These are phyloP conservation scores for Sporothrix brasiliensis DNA, from an alignment of 2,329 filamentous ascomycete species.

Conservation along the genomic window DNA sequence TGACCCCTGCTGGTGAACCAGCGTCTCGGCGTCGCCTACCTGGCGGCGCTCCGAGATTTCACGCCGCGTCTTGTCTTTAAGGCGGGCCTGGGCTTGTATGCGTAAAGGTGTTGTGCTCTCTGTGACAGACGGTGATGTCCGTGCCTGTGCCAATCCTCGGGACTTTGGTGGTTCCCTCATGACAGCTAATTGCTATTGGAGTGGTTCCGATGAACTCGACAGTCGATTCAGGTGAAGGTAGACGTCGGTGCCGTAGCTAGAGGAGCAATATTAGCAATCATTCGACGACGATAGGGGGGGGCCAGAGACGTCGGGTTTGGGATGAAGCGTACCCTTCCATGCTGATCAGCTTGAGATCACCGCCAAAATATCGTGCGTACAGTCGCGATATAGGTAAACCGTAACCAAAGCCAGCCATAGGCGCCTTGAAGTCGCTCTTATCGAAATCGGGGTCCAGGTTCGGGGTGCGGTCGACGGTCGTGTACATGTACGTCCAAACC, in stretches of 20 bases:
- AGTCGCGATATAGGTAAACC: constrained; percentile 90
- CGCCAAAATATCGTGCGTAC: constrained; percentile 96
- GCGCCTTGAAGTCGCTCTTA: constrained; percentile 98
- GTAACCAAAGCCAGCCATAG: constrained; percentile 99
- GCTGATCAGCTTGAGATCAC: constrained; percentile 94
- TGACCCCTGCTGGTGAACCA: constrained; percentile 60
- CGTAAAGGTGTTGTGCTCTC: constrained; percentile 50
- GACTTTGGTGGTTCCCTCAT: constrained; percentile 72
- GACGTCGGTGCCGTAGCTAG: constrained; percentile 93
- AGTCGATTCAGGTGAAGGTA: constrained; percentile 97
- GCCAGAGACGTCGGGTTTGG: too few species aligned
- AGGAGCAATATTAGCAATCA: constrained; percentile 12
- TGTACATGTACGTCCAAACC: constrained; percentile 99
- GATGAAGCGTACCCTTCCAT: constrained; percentile 87
- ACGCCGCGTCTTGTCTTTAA: constrained; percentile 55
- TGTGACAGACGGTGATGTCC: constrained; percentile 14
- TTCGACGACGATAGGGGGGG: background rate
- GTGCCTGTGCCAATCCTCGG: constrained; percentile 64
- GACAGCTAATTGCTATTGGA: constrained; percentile 93
- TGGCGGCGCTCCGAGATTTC: constrained; percentile 87
- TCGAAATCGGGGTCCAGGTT: constrained; percentile 96
- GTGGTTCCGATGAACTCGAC: constrained; percentile 90
- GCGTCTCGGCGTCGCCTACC: constrained; percentile 82
- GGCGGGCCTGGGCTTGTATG: constrained; percentile 66
- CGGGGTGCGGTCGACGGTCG: constrained; percentile 93